Conservation (phyloP, 1,284 basidiomycete genomes). For the Amylostereum areolatum region DNA sequence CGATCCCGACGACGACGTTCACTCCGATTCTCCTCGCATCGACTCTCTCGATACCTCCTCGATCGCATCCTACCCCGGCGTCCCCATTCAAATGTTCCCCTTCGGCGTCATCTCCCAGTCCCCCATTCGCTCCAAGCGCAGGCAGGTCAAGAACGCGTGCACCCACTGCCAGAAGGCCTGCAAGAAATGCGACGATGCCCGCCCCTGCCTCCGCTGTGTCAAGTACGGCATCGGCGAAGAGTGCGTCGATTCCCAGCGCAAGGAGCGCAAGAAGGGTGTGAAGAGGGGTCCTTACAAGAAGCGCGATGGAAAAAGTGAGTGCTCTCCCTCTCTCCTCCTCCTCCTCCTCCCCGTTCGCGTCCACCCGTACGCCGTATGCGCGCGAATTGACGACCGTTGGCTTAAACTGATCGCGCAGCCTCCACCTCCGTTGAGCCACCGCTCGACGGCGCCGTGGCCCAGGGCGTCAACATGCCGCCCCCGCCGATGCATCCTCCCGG, state of each 20-base stretch:
- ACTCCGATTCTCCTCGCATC: slow-evolving; percentile 24
- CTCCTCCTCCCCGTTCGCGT: slow-evolving; percentile 4
- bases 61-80: slow-evolving; percentile 38
- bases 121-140: slow-evolving; percentile 62
- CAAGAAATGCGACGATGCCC: slow-evolving; percentile 86
- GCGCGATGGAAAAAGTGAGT: slow-evolving; percentile 78
- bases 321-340: slow-evolving; percentile 11
- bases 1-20: slow-evolving; percentile 32
- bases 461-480: slow-evolving; percentile 36
- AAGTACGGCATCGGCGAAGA: slow-evolving; percentile 79
- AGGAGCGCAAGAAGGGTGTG: slow-evolving; percentile 80
- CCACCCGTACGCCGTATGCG: slow-evolving; percentile 6
- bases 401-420: slow-evolving; percentile 41
- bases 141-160: slow-evolving; percentile 88
- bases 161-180: slow-evolving; percentile 86
- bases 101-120: slow-evolving; percentile 46
- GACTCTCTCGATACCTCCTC: slow-evolving; percentile 43
- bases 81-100: slow-evolving; percentile 65
- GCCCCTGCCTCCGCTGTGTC: slow-evolving; percentile 81
- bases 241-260: slow-evolving; percentile 77
- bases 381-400: slow-evolving; percentile 11
- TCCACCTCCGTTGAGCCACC: slow-evolving; percentile 43
- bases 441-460: slow-evolving; percentile 39
- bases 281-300: slow-evolving; percentile 92
- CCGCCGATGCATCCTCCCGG: slow-evolving; percentile 34